A percentile compares a stretch with the other conserved stretches of the same genome.
phyloP scores from a whole-genome alignment of 2,329 filamentous ascomycete species.

The Xenoacremonium recifei region DNA sequence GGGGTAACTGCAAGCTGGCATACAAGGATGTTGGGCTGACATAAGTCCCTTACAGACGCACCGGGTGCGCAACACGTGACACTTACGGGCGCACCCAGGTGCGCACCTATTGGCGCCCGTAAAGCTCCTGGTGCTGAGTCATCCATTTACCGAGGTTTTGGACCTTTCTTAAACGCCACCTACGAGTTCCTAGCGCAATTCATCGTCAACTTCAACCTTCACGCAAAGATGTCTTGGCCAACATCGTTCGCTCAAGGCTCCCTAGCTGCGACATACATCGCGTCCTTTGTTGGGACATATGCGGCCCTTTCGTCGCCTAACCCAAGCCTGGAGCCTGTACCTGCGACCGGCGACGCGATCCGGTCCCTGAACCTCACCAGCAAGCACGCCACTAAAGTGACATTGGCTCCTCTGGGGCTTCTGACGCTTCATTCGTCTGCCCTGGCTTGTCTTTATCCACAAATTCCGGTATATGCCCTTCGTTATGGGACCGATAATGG shows the following conservation, averaged over 20 bases:
- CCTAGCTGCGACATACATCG: conserved; percentile 22
- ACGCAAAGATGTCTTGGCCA: conserved; percentile 7
- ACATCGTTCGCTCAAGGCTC: conserved; percentile 13
- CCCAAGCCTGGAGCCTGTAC: conserved; percentile 11
- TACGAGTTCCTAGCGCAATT: too few relatives aligned
- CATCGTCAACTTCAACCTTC: too few relatives aligned
- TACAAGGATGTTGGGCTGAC: too few relatives aligned
- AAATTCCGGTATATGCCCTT: conserved; percentile 22
- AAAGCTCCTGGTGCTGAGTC: too few relatives aligned
- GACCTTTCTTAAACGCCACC: too few relatives aligned
- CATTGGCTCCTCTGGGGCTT: conserved; percentile 21
- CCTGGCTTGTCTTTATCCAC: conserved; percentile 15
- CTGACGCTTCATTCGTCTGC: conserved; percentile 20
- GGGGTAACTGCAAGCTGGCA: too few relatives aligned
- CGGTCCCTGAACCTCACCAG: conserved; percentile 24
- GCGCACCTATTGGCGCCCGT: too few relatives aligned
- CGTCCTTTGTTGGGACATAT: conserved; percentile 30
- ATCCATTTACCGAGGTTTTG: too few relatives aligned
- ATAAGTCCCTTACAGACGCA: too few relatives aligned
- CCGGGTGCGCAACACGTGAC: too few relatives aligned
- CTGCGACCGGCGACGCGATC: conserved; percentile 20
- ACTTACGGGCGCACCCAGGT: too few relatives aligned
- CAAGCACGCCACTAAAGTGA: conserved; percentile 20
- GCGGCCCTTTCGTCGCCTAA: conserved; percentile 31
- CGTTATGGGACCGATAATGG: conserved; percentile 29